These are phyloP conservation scores for Chrysoporthe cubensis DNA, from an alignment of 2,329 filamentous ascomycete species.

Conservation along the genomic window DNA sequence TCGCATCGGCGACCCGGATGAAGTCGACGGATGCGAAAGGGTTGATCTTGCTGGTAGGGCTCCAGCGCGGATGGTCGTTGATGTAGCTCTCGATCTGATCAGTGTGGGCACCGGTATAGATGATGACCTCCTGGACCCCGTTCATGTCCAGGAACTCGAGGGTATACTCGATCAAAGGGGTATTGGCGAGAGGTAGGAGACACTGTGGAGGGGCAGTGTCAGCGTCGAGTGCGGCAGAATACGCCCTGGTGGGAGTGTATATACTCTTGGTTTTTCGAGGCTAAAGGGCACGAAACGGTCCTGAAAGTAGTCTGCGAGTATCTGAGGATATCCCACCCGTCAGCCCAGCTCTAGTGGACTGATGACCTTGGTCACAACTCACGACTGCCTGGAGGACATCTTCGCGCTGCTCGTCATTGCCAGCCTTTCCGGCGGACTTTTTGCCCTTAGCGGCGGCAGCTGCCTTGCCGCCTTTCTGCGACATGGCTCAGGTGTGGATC, in stretches of 20 bases:
- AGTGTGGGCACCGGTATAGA: slow-evolving; percentile 88
- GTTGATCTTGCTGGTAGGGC: slow-evolving; percentile 56
- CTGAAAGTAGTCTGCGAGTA: slow-evolving; percentile 94
- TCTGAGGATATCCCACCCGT: slow-evolving; percentile 50
- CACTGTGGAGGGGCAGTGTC: slow-evolving; percentile 60
- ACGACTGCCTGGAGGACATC: slow-evolving; percentile 63
- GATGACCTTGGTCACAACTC: slow-evolving; percentile 39
- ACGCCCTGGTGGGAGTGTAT: slow-evolving; percentile 33
- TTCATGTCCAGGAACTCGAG: slow-evolving; percentile 95
- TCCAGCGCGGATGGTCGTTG: slow-evolving; percentile 72
- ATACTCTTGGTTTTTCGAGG: slow-evolving; percentile 82
- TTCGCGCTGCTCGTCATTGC: slow-evolving; percentile 58
- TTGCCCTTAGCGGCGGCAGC: slow-evolving; percentile 52
- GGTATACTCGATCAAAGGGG: slow-evolving; percentile 94
- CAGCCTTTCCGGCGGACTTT: slow-evolving; percentile 53
- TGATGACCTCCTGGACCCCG: slow-evolving; percentile 89
- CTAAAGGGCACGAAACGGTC: slow-evolving; percentile 90
- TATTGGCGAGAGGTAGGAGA: slow-evolving; percentile 90
- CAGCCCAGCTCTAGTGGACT: slow-evolving; percentile 18
- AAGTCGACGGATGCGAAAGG: slow-evolving; percentile 83
- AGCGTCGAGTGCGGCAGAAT: slow-evolving; percentile 16
- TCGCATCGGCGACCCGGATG: slow-evolving; percentile 80
- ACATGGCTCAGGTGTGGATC: slow-evolving; percentile 41
- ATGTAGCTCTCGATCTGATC: slow-evolving; percentile 89
- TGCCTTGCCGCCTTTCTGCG: slow-evolving; percentile 44